Conservation (phyloP, 805 yeast genomes). For the Wickerhamiella vanderwaltii region DNA sequence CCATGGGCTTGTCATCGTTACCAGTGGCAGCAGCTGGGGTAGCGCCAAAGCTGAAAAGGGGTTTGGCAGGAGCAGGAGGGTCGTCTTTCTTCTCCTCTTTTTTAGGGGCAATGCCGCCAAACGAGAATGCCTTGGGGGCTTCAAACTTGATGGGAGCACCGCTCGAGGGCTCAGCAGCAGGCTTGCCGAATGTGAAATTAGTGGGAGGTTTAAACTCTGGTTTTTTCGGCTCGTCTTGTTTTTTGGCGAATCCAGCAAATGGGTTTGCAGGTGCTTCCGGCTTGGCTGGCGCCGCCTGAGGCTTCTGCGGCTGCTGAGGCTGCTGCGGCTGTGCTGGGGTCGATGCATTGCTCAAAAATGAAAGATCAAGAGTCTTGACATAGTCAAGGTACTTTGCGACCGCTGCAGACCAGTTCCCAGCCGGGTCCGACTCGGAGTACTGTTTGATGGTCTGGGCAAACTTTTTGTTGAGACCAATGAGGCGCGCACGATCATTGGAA, state of each 20-base stretch:
- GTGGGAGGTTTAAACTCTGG: conserved; percentile 5
- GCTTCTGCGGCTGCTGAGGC: not conserved
- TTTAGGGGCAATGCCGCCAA: not conserved
- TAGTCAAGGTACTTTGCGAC: conserved; percentile 20
- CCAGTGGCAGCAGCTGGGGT: conserved; percentile 9
- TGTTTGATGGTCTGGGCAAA: conserved; percentile 4
- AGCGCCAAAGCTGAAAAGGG: conserved; percentile 3
- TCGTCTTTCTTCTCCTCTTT: conserved; percentile 16
- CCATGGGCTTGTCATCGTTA: not conserved
- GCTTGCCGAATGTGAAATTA: conserved; percentile 9
- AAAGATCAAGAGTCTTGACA: conserved; percentile 7
- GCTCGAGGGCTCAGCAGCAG: not conserved
- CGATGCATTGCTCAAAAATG: not conserved
- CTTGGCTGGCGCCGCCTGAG: not conserved
- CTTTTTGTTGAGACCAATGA: conserved; percentile 4
- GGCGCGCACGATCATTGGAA: not conserved
- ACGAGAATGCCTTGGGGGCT: not conserved
- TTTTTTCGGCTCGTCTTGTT: not conserved
- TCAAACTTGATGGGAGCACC: conserved; percentile 1
- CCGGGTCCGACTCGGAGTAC: conserved; percentile 6
- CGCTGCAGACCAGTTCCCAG: conserved; percentile 17
- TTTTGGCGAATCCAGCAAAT: not conserved
- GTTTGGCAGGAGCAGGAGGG: conserved; percentile 14
- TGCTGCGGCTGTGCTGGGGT: not conserved
- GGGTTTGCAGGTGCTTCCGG: not conserved